Percentiles rank a stretch among this genome's conserved stretches.
Evolutionary conservation across 2,329 filamentous ascomycete genomes (phyloP).

Genomic region (Talaromyces sp.): DNA sequence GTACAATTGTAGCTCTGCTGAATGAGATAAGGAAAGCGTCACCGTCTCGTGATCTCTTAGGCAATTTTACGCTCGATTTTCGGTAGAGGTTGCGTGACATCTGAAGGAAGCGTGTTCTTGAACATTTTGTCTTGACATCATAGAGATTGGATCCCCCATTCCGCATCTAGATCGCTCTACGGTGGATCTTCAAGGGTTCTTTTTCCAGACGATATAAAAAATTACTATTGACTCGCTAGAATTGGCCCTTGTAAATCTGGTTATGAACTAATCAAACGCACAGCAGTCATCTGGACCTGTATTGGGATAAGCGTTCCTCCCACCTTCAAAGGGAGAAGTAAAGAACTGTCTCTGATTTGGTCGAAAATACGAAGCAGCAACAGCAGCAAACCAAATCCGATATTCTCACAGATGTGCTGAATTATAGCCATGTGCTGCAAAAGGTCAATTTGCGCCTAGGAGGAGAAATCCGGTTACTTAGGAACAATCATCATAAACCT

Average conservation of each 20-base stretch:
- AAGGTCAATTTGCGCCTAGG: neutral
- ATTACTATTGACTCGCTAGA: neutral
- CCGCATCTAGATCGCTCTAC: neutral
- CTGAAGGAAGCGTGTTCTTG: neutral
- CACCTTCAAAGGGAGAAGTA: too few relatives aligned
- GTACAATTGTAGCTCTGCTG: neutral
- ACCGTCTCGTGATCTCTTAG: neutral
- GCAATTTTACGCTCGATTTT: neutral
- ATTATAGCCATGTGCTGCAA: neutral
- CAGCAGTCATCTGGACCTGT: too few relatives aligned
- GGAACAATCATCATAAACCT: too few relatives aligned
- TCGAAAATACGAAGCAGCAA: too few relatives aligned
- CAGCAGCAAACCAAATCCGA: neutral
- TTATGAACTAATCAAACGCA: neutral
- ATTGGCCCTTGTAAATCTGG: neutral
- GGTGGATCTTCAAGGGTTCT: neutral
- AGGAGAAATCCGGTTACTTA: neutral
- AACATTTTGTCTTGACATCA: neutral
- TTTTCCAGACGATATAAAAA: neutral
- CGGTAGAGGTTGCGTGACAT: neutral
- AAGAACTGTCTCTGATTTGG: too few relatives aligned
- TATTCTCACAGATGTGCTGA: neutral
- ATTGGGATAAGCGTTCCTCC: too few relatives aligned
- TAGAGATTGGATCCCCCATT: neutral
- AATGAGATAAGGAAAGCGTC: neutral